A percentile compares a stretch with the other conserved stretches of the same genome.
Evolutionary conservation across 2,329 filamentous ascomycete species (phyloP).

Genomic region (Neofusicoccum parvum): DNA sequence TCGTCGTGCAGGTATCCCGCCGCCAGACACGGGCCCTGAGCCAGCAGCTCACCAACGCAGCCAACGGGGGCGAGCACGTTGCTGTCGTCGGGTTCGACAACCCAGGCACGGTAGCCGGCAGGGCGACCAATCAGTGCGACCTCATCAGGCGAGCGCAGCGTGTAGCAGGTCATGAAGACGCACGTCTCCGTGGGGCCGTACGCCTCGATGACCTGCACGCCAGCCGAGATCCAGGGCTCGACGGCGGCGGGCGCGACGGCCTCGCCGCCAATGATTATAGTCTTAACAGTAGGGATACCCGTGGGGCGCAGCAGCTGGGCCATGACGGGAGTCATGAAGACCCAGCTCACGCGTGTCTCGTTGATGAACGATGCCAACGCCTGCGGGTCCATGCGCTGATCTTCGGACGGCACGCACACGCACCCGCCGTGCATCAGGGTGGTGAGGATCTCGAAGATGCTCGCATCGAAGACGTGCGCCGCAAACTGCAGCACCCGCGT

Average conservation of each 20-base stretch:
- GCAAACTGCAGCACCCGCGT: not conserved
- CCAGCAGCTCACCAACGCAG: conserved; percentile 37
- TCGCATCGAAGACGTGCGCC: conserved; percentile 34
- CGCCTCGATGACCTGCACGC: not conserved
- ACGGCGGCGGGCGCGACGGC: conserved; percentile 26
- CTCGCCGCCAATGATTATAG: conserved; percentile 35
- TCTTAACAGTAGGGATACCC: conserved; percentile 39
- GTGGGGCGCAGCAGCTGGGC: conserved; percentile 40
- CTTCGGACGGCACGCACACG: conserved; percentile 39
- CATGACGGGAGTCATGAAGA: conserved; percentile 41
- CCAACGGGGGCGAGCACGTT: conserved; percentile 37
- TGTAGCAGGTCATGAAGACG: conserved; percentile 23
- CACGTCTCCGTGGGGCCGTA: not conserved
- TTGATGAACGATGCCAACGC: conserved; percentile 40
- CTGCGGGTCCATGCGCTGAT: conserved; percentile 46
- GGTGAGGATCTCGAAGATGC: conserved; percentile 38
- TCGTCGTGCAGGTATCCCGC: conserved; percentile 37
- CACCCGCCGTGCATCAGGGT: conserved; percentile 42
- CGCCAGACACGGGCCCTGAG: conserved; percentile 38
- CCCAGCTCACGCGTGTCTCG: conserved; percentile 26
- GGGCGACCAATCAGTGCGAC: not conserved
- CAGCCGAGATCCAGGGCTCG: conserved; percentile 23
- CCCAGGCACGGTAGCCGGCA: conserved; percentile 16
- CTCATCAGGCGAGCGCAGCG: not conserved
- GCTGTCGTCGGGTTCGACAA: conserved; percentile 31